These are phyloP conservation scores for Fusarium sororula DNA, from an alignment of 2,329 filamentous ascomycete genomes.

Conservation along the genomic window DNA sequence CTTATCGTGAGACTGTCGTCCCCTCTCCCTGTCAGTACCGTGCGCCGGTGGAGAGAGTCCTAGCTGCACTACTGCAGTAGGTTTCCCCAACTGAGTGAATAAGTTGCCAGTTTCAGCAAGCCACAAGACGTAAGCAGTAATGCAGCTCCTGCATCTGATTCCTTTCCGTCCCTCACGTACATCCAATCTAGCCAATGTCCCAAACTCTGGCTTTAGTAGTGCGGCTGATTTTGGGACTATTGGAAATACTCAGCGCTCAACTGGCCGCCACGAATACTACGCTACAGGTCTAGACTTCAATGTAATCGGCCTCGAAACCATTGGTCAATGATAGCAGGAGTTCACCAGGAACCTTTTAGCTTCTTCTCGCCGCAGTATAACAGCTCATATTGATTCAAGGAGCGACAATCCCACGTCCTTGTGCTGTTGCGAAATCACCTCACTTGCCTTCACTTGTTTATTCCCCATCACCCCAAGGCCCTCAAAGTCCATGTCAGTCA, in stretches of 20 bases:
- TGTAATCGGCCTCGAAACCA: not conserved
- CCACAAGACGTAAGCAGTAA: not conserved
- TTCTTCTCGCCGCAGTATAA: not conserved
- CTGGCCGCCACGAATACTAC: not conserved
- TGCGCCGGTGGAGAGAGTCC: not conserved
- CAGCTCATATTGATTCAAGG: not conserved
- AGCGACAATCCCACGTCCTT: not conserved
- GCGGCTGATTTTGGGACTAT: not conserved
- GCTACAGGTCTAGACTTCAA: not conserved
- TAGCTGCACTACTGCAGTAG: not conserved
- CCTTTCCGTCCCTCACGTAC: not conserved
- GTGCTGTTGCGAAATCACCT: not conserved
- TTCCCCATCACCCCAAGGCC: not conserved
- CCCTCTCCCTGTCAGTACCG: not conserved
- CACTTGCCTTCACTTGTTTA: not conserved
- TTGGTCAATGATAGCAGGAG: not conserved
- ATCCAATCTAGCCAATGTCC: not conserved
- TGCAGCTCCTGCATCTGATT: not conserved
- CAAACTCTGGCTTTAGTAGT: not conserved
- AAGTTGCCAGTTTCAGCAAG: not conserved
- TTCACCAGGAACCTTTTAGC: not conserved
- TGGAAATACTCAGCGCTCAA: not conserved
- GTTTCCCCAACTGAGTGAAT: not conserved
- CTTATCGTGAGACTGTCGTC: not conserved
- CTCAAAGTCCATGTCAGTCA: not conserved